Conservation (phyloP, 805 yeast species). For the Starmerella stellata region DNA sequence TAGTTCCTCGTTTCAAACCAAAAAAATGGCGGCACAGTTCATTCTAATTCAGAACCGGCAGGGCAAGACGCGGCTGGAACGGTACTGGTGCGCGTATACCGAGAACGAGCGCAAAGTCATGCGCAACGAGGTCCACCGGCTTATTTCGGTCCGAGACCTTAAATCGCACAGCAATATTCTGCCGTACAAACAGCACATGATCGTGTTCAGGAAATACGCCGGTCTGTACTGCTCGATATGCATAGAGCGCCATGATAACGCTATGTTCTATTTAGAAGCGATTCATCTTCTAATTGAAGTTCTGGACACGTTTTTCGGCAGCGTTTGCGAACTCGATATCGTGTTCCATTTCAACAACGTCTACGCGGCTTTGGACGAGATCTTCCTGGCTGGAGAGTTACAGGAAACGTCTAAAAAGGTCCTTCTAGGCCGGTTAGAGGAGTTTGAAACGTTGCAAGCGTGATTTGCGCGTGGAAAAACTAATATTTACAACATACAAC, state of each 20-base stretch:
- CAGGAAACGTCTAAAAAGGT: conserved; percentile 63
- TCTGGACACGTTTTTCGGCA: conserved; percentile 67
- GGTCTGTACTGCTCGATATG: conserved; percentile 80
- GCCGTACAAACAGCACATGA: conserved; percentile 44
- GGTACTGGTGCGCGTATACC: conserved; percentile 44
- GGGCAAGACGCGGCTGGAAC: conserved; percentile 74
- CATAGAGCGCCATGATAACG: conserved; percentile 64
- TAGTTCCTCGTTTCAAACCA: background rate
- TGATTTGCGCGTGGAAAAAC: too few species aligned
- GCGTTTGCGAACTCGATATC: conserved; percentile 83
- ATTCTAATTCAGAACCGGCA: conserved; percentile 74
- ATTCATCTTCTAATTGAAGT: conserved; percentile 80
- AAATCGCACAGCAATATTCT: conserved; percentile 69
- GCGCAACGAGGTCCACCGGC: conserved; percentile 52
- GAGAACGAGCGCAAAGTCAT: conserved; percentile 32
- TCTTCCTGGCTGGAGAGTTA: conserved; percentile 77
- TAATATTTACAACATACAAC: too few species aligned
- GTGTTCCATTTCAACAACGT: conserved; percentile 82
- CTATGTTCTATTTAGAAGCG: conserved; percentile 61
- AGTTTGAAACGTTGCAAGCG: conserved; percentile 41
- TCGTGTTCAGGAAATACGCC: conserved; percentile 79
- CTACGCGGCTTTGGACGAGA: conserved; percentile 66
- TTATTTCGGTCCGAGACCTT: conserved; percentile 68
- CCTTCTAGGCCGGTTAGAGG: conserved; percentile 45
- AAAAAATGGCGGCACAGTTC: conserved; percentile 56